Evolutionary conservation across 2,329 filamentous ascomycete genomes (phyloP).

Genomic region (Apiospora rasikravindrae): DNA sequence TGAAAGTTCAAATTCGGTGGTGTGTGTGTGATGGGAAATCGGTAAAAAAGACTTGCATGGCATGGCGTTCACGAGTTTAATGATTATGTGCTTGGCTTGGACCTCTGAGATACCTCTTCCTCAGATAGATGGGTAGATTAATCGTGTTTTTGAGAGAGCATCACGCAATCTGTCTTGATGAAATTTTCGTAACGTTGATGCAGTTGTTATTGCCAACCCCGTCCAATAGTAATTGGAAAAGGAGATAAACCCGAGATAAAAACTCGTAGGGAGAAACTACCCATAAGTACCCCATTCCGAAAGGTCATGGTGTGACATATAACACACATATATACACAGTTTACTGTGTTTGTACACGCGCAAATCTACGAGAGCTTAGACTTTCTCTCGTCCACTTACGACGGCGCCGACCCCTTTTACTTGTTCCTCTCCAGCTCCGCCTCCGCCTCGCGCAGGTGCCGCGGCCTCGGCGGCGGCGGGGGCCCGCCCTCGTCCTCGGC

Average conservation of each 20-base stretch:
- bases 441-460: constrained; percentile 26
- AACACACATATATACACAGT: neutral
- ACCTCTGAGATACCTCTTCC: constrained; percentile 1
- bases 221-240: neutral
- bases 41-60: constrained; percentile 32
- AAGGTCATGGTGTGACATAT: neutral
- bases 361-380: neutral
- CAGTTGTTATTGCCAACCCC: neutral
- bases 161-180: neutral
- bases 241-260: neutral
- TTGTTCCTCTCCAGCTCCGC: neutral
- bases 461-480: constrained; percentile 26
- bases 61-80: constrained; percentile 36
- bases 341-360: neutral
- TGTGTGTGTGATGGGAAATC: constrained; percentile 1
- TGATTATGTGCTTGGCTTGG: constrained; percentile 18
- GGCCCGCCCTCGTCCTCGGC: constrained; percentile 49
- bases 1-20: neutral
- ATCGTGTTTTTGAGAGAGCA: neutral
- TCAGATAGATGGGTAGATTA: constrained; percentile 16
- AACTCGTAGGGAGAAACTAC: too few relatives aligned
- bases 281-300: neutral
- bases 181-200: neutral
- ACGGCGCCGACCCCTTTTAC: too few relatives aligned
- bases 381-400: too few relatives aligned